Conservation (phyloP, 306 rosid species). For the Castanopsis chinensis region DNA sequence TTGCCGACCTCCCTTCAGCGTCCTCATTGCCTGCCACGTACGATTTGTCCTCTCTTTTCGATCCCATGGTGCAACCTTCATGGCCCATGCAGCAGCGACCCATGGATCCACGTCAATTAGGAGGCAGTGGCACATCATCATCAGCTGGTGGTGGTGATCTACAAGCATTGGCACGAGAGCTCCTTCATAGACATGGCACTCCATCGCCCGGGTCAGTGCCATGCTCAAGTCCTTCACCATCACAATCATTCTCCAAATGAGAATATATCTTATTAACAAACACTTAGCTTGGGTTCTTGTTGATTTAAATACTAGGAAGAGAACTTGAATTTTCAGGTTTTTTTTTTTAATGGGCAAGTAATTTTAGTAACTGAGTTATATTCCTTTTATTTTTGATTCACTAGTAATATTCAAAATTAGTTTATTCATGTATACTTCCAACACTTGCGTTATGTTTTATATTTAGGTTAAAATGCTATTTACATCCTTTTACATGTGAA, state of each 20-base stretch:
- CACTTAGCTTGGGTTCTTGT: conserved; percentile 33
- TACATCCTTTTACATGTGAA: too few relatives aligned
- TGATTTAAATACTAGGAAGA: conserved; percentile 26
- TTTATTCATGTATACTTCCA: neutral
- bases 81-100: conserved; percentile 66
- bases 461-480: neutral
- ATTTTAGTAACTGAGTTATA: conserved; percentile 29
- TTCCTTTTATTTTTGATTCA: neutral
- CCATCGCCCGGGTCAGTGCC: conserved; percentile 31
- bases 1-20: conserved; percentile 52
- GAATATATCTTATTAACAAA: conserved; percentile 23
- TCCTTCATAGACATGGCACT: conserved; percentile 56
- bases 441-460: neutral
- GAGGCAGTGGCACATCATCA: conserved; percentile 25
- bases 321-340: conserved; percentile 28
- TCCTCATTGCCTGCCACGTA: conserved; percentile 44
- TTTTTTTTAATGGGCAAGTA: conserved; percentile 43
- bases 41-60: conserved; percentile 81
- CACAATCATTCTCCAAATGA: conserved; percentile 56
- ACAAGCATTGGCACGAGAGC: conserved; percentile 72
- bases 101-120: conserved; percentile 47
- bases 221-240: conserved; percentile 47
- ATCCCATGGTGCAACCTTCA: conserved; percentile 67
- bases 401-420: conserved; percentile 7
- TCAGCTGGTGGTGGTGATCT: conserved; percentile 43